A percentile compares a stretch with the other conserved stretches of the same genome.
Evolutionary conservation across 2,329 filamentous ascomycete genomes (phyloP).

Genomic region (Exophiala sideris): DNA sequence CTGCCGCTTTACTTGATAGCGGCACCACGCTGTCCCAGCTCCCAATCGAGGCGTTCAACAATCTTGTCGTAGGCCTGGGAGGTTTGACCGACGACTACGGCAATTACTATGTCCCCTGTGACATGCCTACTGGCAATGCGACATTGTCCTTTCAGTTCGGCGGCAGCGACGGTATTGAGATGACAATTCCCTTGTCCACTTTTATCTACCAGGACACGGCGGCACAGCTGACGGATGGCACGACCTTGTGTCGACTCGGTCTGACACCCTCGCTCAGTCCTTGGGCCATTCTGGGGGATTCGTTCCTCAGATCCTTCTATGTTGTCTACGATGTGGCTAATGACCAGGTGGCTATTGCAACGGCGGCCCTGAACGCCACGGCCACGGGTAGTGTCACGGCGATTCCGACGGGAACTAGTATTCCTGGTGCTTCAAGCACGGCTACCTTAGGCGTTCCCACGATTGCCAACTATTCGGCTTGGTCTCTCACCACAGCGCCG

Average conservation of each 20-base stretch:
- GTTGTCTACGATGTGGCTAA: constrained; percentile 5
- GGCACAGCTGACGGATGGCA: neutral
- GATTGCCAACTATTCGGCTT: neutral
- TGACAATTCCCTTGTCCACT: neutral
- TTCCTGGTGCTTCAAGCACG: constrained; percentile 1
- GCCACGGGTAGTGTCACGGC: neutral
- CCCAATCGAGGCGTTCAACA: neutral
- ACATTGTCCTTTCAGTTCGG: neutral
- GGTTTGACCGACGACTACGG: neutral
- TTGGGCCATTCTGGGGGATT: neutral
- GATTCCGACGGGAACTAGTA: constrained; percentile 4
- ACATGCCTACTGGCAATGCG: neutral
- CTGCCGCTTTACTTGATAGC: neutral
- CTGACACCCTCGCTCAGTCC: neutral
- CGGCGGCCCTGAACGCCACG: neutral
- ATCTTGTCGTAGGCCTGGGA: neutral
- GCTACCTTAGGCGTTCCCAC: neutral
- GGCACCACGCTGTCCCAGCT: neutral
- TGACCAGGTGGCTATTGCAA: neutral
- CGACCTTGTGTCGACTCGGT: neutral
- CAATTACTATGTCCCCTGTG: neutral
- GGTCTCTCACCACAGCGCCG: no score
- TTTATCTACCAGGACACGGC: neutral
- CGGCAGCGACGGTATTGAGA: neutral
- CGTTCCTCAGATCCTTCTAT: constrained; percentile 2